A percentile compares a stretch with the other conserved stretches of the same genome.
phyloP scores from a whole-genome alignment of 345 rosid species.

The Melaleuca quinquenervia region DNA sequence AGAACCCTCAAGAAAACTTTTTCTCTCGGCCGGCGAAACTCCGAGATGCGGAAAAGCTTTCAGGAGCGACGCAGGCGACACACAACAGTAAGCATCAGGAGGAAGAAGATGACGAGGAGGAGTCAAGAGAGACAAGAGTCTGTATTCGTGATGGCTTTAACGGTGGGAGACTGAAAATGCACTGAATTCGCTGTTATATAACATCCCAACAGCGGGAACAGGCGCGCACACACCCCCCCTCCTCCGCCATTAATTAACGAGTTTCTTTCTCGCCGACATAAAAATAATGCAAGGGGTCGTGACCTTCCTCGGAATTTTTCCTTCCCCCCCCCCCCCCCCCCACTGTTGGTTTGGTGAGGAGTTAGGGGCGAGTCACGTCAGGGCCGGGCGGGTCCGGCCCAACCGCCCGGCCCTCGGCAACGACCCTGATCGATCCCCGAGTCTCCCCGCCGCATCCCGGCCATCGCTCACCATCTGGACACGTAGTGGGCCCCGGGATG shows the following conservation, averaged over 20 bases:
- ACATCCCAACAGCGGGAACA: neutral
- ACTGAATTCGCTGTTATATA: neutral
- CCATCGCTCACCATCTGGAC: neutral
- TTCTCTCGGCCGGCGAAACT: neutral
- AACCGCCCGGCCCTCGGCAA: neutral
- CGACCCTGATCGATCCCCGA: neutral
- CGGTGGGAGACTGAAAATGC: neutral
- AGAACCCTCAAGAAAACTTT: neutral
- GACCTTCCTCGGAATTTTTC: neutral
- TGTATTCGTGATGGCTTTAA: neutral
- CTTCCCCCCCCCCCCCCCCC: neutral
- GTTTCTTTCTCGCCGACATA: neutral
- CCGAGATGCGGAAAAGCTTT: neutral
- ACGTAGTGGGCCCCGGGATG: neutral
- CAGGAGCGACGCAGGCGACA: neutral
- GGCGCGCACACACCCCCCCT: neutral
- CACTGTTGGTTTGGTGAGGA: neutral
- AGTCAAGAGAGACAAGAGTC: neutral
- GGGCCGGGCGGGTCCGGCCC: neutral
- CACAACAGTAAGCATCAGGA: neutral
- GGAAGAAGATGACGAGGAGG: neutral
- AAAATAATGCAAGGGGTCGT: neutral
- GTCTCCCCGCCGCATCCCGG: neutral
- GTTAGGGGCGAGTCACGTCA: neutral
- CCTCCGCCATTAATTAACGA: neutral